These are phyloP conservation scores for Rubia balearica DNA, from an alignment of 305 asterid species.

Conservation along the genomic window DNA sequence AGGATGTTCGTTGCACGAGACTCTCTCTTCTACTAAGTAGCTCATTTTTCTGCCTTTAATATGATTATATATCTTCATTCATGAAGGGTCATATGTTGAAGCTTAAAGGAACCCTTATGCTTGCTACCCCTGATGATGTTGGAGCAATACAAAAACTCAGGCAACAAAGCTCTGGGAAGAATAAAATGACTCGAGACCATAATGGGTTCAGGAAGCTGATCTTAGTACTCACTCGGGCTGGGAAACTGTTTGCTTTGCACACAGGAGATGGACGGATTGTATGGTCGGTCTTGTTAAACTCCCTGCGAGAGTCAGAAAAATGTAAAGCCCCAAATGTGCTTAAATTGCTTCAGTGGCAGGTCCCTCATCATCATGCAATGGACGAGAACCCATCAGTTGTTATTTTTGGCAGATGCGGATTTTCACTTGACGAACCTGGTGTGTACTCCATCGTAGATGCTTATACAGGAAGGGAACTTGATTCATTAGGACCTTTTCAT, in stretches of 20 bases:
- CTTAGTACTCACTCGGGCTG: constrained; percentile 80
- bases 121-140: constrained; percentile 85
- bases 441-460: constrained; percentile 76
- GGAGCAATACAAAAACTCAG: constrained; percentile 77
- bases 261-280: constrained; percentile 87
- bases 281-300: constrained; percentile 42
- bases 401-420: constrained; percentile 83
- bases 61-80: constrained; percentile 11
- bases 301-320: constrained; percentile 63
- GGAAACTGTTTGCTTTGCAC: constrained; percentile 85
- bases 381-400: constrained; percentile 91
- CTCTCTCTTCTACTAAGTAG: background rate
- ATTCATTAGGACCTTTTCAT: constrained; percentile 51
- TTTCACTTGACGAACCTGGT: constrained; percentile 56
- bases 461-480: constrained; percentile 77
- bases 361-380: constrained; percentile 96
- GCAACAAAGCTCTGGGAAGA: constrained; percentile 74
- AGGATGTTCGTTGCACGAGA: background rate
- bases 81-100: constrained; percentile 87
- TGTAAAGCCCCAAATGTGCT: constrained; percentile 68
- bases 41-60: background rate
- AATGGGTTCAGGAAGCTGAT: constrained; percentile 61
- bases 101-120: constrained; percentile 87
- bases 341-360: constrained; percentile 87
- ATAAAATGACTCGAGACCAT: constrained; percentile 92